Evolutionary conservation across 495 filamentous ascomycete genomes (phyloP).

Genomic region (Penicillium paradoxum): DNA sequence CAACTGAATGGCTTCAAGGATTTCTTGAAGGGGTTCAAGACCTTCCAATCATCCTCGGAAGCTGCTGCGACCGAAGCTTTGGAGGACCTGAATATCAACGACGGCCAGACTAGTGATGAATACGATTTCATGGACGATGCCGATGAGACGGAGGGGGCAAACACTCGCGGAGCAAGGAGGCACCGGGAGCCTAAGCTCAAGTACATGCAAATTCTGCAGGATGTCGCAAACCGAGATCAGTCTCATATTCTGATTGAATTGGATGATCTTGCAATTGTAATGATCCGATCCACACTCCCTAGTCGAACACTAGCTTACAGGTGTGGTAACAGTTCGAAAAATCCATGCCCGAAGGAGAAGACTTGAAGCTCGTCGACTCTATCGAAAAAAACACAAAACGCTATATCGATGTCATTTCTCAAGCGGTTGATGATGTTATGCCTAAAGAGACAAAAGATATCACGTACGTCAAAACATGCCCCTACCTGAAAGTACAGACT

Average conservation of each 20-base stretch:
- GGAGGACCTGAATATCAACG: slow-evolving; percentile 79
- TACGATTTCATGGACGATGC: slow-evolving; percentile 93
- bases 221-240: slow-evolving; percentile 72
- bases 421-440: slow-evolving; percentile 83
- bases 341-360: slow-evolving; percentile 54
- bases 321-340: slow-evolving; percentile 64
- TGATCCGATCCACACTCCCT: slow-evolving; percentile 14
- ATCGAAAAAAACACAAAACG: slow-evolving; percentile 89
- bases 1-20: slow-evolving; percentile 85
- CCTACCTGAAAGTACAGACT: not conserved
- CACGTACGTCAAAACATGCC: slow-evolving; percentile 49
- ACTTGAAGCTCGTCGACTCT: slow-evolving; percentile 71
- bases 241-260: slow-evolving; percentile 79
- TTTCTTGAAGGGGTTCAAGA: slow-evolving; percentile 87
- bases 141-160: slow-evolving; percentile 49
- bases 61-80: slow-evolving; percentile 68
- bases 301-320: not conserved
- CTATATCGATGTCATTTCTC: slow-evolving; percentile 86
- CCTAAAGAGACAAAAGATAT: slow-evolving; percentile 72
- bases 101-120: slow-evolving; percentile 83
- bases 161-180: slow-evolving; percentile 36
- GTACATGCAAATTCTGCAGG: slow-evolving; percentile 86
- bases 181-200: slow-evolving; percentile 64
- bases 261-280: slow-evolving; percentile 74
- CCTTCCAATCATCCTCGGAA: slow-evolving; percentile 62